These are phyloP conservation scores for Sporothrix mexicana DNA, from an alignment of 2,329 filamentous ascomycete species.

Conservation along the genomic window DNA sequence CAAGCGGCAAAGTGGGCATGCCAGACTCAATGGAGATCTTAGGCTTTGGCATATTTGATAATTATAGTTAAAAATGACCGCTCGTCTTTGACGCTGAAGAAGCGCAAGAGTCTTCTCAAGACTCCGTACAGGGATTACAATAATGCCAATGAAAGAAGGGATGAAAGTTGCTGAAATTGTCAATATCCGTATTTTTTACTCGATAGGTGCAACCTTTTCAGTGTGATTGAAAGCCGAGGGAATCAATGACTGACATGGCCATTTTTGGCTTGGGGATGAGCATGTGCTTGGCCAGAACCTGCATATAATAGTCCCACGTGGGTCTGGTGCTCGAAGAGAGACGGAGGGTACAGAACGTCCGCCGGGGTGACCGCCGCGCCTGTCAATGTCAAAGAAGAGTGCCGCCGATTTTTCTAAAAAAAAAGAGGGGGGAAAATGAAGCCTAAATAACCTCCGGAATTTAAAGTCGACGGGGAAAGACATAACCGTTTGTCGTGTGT, in stretches of 20 bases:
- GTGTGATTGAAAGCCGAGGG: neutral
- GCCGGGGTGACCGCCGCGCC: neutral
- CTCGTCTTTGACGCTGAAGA: neutral
- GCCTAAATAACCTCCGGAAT: neutral
- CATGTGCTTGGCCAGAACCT: constrained; percentile 9
- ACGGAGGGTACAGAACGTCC: neutral
- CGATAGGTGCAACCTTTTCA: neutral
- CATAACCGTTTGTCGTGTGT: neutral
- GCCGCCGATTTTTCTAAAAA: neutral
- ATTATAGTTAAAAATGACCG: neutral
- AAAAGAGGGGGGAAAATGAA: too few relatives aligned
- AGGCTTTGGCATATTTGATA: neutral
- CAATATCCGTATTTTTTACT: neutral
- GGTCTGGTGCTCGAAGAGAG: neutral
- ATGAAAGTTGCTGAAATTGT: neutral
- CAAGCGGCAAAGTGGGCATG: neutral
- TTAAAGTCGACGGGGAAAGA: too few relatives aligned
- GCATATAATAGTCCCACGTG: constrained; percentile 7
- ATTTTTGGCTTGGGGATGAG: neutral
- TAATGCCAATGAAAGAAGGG: neutral
- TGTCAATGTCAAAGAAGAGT: constrained; percentile 2
- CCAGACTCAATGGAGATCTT: neutral
- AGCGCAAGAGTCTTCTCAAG: neutral
- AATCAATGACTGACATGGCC: neutral
- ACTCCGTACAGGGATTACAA: neutral